Evolutionary conservation across 2,329 filamentous ascomycete genomes (phyloP), one percentile per base, ranked within the genome.

Genomic region (Lasiodiplodia gonubiensis): DNA sequence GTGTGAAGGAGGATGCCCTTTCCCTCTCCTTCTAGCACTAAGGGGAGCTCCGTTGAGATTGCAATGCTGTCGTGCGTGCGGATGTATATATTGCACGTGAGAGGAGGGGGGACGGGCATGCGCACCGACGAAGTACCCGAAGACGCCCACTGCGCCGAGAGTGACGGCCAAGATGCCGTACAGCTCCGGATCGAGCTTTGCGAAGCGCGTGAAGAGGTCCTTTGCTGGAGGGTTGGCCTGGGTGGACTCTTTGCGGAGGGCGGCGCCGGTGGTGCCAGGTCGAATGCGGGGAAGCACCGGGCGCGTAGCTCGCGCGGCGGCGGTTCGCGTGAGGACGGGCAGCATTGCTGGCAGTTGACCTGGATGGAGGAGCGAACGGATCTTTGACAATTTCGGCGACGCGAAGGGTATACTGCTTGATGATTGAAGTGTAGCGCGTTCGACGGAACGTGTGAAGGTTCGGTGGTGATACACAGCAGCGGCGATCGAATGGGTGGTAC

Each of bases 111-210:
- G 4, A 8, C 4, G 11, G 4, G 21, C 4, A n/a, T 33, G 18
- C 52, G 4, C 37, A 51, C 59, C 59, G 30, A 63, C 51, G 5
- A 18, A 51, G 25, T 51, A 63, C 27, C 10, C 59, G 16, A 63
- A 63, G n/a, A 18, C 59, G 18, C 59, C 27, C 12, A 49, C 35
- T 10, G 21, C 59, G 16, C 59, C 59, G 18, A 51, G 30, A 3
- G 59, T 63, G 18, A 63, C 59, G 6, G 59, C 18, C 27, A 48
- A 3, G 18, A 63, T 63, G 2, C 59, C 59, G 7, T 63, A 63
- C 2, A 63, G 27, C 21, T 61, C 59, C 1, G 59, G 59, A 14
- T 63, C 59, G 18, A 63, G 59, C 46, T 39, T 63, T 5, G 59
- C 59, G 27, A 51, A 63, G 27, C 59, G 33, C 10, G 59, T 25